Percentiles rank a stretch among this genome's conserved stretches.
Evolutionary conservation across 2,329 filamentous ascomycete species (phyloP).

Genomic region (Leptographium wingfieldii): DNA sequence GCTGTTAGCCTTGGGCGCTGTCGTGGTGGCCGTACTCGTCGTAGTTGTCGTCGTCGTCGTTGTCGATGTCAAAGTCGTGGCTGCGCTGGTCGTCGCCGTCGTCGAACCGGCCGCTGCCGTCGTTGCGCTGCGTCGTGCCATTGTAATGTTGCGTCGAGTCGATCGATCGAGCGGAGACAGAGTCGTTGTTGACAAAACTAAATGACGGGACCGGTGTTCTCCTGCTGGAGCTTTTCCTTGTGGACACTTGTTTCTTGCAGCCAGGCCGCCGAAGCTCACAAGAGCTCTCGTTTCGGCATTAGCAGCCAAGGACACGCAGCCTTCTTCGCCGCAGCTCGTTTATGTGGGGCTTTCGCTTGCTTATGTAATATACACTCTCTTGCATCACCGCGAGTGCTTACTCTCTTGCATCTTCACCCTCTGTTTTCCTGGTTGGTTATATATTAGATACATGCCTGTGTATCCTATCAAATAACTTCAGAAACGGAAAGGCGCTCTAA

Average conservation of each 20-base stretch:
- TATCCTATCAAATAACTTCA: too few species aligned
- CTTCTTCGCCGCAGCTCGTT: slow-evolving; percentile 4
- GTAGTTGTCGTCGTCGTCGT: background rate
- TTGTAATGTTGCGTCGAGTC: background rate
- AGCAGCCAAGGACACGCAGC: slow-evolving; percentile 11
- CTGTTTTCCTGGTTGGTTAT: too few species aligned
- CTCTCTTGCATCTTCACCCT: background rate
- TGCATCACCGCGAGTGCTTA: too few species aligned
- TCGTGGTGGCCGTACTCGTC: background rate
- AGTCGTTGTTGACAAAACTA: background rate
- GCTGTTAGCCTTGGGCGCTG: background rate
- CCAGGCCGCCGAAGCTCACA: background rate
- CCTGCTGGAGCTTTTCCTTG: background rate
- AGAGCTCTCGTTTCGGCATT: background rate
- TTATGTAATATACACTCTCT: slow-evolving; percentile 1
- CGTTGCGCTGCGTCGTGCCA: slow-evolving; percentile 6
- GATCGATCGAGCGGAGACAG: background rate
- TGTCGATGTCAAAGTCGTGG: background rate
- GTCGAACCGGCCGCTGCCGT: background rate
- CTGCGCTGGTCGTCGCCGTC: background rate
- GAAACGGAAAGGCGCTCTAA: too few species aligned
- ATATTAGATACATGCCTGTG: too few species aligned
- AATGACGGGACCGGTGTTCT: background rate
- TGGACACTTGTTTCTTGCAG: background rate
- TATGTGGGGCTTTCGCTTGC: background rate